phyloP scores from a whole-genome alignment of 768 basidiomycete genomes.

The Terana coerulea region DNA sequence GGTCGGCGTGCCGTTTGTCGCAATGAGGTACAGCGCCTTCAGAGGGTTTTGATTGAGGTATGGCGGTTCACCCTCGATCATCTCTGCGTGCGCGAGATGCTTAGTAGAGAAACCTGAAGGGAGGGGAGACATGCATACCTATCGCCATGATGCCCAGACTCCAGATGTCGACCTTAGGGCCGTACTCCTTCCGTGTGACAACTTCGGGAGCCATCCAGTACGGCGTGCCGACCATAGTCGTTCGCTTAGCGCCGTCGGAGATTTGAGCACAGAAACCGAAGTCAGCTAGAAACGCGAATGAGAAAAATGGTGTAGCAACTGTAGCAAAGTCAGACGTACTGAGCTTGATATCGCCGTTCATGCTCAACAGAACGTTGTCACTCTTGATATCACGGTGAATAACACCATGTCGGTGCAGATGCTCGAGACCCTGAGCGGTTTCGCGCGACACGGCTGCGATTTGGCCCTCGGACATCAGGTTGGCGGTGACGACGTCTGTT shows the following conservation, averaged over 20 bases:
- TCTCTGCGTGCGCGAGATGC: constrained; percentile 49
- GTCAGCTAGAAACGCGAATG: constrained; percentile 59
- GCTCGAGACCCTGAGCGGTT: constrained; percentile 88
- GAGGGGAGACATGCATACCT: constrained; percentile 44
- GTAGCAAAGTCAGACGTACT: constrained; percentile 63
- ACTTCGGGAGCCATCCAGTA: constrained; percentile 99
- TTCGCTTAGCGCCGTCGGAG: constrained; percentile 87
- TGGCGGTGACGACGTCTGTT: constrained; percentile 94
- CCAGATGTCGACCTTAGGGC: constrained; percentile 99
- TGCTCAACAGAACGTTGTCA: constrained; percentile 90
- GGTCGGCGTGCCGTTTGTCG: constrained; percentile 95
- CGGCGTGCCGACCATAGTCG: constrained; percentile 97
- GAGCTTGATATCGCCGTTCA: constrained; percentile 96
- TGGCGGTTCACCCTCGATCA: constrained; percentile 98
- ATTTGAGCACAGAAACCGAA: constrained; percentile 99
- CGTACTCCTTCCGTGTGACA: constrained; percentile 96
- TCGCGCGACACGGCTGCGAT: constrained; percentile 96
- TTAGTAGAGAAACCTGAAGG: background rate
- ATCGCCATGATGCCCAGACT: constrained; percentile 95
- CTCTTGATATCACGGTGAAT: constrained; percentile 99
- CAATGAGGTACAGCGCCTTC: constrained; percentile 96
- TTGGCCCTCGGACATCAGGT: constrained; percentile 97
- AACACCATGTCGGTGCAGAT: constrained; percentile 93
- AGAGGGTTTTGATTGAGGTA: constrained; percentile 96
- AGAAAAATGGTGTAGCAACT: background rate